A percentile compares a stretch with the other conserved stretches of the same genome.
phyloP scores from a whole-genome alignment of 179 eudicot species.

The Amaranthus tricolor region DNA sequence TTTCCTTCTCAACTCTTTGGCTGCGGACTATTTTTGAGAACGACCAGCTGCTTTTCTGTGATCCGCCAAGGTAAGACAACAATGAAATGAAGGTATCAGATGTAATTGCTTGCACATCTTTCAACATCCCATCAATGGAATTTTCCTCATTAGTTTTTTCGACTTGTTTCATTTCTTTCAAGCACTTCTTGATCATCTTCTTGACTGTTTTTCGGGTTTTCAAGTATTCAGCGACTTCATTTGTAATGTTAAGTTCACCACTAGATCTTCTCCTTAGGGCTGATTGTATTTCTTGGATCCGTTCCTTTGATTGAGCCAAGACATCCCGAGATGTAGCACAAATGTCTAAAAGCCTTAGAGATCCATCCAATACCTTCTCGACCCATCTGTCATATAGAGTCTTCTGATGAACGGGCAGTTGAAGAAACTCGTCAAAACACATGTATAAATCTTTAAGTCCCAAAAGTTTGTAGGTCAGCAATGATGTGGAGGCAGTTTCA shows the following conservation, averaged over 20 bases:
- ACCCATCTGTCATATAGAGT: constrained; percentile 18
- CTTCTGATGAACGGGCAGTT: constrained; percentile 32
- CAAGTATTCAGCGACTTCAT: constrained; percentile 25
- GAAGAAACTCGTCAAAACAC: constrained; percentile 32
- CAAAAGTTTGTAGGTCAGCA: constrained; percentile 19
- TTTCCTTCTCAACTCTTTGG: constrained; percentile 12
- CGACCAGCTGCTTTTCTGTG: constrained; percentile 28
- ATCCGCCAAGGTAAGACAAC: constrained; percentile 26
- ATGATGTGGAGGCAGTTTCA: constrained; percentile 25
- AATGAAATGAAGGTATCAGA: constrained; percentile 23
- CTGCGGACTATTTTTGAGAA: not conserved
- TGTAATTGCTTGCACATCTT: constrained; percentile 26
- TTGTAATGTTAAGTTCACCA: constrained; percentile 27
- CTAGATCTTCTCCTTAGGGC: constrained; percentile 31
- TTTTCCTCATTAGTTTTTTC: constrained; percentile 14
- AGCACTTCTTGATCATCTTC: constrained; percentile 30
- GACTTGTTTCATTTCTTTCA: constrained; percentile 25
- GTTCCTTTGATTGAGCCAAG: constrained; percentile 28
- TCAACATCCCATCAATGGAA: constrained; percentile 20
- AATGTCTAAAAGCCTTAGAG: constrained; percentile 38
- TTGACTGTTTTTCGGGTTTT: constrained; percentile 26
- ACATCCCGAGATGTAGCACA: constrained; percentile 34
- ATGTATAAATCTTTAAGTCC: constrained; percentile 32
- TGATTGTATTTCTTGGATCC: constrained; percentile 30
- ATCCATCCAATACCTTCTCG: constrained; percentile 32